Conservation (phyloP, 75 land plant species). For the Chamaecyparis obtusa region DNA sequence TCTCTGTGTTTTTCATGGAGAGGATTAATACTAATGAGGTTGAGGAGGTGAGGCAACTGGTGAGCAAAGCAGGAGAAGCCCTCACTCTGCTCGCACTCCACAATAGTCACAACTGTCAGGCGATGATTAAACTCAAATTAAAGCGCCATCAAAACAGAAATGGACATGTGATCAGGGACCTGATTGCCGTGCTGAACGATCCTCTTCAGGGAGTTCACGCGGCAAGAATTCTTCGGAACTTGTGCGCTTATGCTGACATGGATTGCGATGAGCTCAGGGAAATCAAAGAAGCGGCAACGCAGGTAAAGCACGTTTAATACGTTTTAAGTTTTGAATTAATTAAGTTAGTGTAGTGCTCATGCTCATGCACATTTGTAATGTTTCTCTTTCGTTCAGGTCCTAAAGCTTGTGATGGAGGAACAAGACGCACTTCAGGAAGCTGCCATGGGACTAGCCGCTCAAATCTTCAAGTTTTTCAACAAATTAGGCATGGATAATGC, state of each 20-base stretch:
- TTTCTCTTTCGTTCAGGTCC: conserved; percentile 25
- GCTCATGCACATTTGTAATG: neutral
- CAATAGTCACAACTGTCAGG: conserved; percentile 45
- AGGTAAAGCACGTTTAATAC: neutral
- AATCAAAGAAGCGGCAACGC: conserved; percentile 29
- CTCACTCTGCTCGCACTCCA: conserved; percentile 59
- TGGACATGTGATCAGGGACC: conserved; percentile 12
- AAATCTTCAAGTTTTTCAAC: conserved; percentile 32
- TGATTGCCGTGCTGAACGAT: conserved; percentile 29
- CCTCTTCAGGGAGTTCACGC: conserved; percentile 36
- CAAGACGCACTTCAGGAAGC: conserved; percentile 44
- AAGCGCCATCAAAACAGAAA: neutral
- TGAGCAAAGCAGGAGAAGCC: conserved; percentile 73
- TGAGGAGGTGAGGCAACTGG: conserved; percentile 9
- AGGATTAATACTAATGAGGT: conserved; percentile 14
- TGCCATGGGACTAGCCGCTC: conserved; percentile 52
- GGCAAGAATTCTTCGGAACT: conserved; percentile 58
- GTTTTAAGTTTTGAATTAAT: neutral
- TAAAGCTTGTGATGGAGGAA: conserved; percentile 34
- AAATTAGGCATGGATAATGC: conserved; percentile 27
- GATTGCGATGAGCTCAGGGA: conserved; percentile 32
- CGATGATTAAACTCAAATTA: conserved; percentile 26
- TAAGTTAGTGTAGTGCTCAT: neutral
- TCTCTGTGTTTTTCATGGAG: conserved; percentile 40
- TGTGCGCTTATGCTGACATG: conserved; percentile 40